Evolutionary conservation across 2,329 filamentous ascomycete genomes (phyloP), one percentile per base, ranked within the genome.

Genomic region (Harringtonia lauricola): DNA sequence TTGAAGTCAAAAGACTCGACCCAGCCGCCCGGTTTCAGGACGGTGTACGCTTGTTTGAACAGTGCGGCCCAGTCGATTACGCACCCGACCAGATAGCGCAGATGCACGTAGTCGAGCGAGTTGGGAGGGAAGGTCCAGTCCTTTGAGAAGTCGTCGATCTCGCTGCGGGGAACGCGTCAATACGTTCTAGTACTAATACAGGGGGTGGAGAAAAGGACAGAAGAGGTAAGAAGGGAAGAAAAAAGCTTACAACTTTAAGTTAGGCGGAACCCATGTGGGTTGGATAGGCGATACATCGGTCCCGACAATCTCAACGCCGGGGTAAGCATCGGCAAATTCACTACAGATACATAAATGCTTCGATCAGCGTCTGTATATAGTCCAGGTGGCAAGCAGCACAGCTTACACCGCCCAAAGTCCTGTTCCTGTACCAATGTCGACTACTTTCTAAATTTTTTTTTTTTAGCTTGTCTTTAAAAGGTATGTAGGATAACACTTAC

Each of bases 111-210:
- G 57, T 81, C 76, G 52, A 77, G 74, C 19, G 50, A 49, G 41
- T 46, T 64, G 49, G 47, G 68, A 48, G 45, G 19, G 54, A 62
- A 75, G 58, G 62, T 77, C 64, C 64, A 68, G 0, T 62, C 60
- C 7, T 55, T 64, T 47, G 73, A 73, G 36, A 74, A 72, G 53
- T 83, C 77, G 54, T 83, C 79, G 37, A 82, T 71, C 47, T 79
- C 49, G 43, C 55, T 55, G 46, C 13, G 34, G 34, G 26, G 8
- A 35, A 29, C 10, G n/a, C n/a, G n/a, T 3, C 5, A 5, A 8
- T 12, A 8, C 7, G 8, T 19, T 15, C 19, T 10, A 36, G 8
- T 7, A 19, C 15, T 5, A 26, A 17, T 17, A 8, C 18, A 17
- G 10, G 3, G 36, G n/a, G n/a, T n/a, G n/a, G n/a, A n/a, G n/a